Conservation (phyloP, 1,284 basidiomycete species). For the Leccinum solheimii region DNA sequence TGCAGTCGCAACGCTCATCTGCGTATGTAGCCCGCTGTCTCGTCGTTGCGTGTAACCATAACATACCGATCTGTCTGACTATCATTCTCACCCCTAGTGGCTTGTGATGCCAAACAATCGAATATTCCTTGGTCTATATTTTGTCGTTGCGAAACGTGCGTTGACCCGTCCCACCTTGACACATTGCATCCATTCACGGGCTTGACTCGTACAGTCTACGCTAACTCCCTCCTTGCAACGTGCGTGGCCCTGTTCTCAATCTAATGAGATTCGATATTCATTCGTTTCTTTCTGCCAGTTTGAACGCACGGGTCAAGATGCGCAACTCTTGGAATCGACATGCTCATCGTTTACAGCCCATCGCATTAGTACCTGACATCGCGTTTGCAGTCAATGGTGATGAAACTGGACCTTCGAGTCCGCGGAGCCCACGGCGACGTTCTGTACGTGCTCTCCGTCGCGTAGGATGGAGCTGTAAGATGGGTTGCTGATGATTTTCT, state of each 20-base stretch:
- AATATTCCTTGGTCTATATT: slow-evolving; percentile 48
- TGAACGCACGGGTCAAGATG: slow-evolving; percentile 21
- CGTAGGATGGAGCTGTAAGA: background rate
- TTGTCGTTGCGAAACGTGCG: slow-evolving; percentile 49
- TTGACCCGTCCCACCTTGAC: background rate
- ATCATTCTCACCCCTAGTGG: slow-evolving; percentile 38
- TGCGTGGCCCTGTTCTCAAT: slow-evolving; percentile 7
- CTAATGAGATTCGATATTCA: background rate
- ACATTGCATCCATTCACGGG: background rate
- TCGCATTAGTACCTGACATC: slow-evolving; percentile 1
- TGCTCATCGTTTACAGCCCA: background rate
- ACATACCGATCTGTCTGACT: background rate
- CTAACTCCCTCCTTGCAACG: slow-evolving; percentile 32
- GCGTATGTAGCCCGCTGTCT: slow-evolving; percentile 34
- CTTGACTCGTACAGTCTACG: slow-evolving; percentile 19
- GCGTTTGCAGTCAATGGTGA: background rate
- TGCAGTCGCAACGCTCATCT: slow-evolving; percentile 42
- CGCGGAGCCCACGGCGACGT: background rate
- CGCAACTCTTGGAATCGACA: background rate
- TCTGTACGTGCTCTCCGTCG: slow-evolving; percentile 8
- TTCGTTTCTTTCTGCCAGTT: slow-evolving; percentile 9
- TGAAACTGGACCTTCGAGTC: background rate
- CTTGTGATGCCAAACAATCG: slow-evolving; percentile 40
- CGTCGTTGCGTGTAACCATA: background rate
- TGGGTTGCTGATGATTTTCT: background rate